These are phyloP conservation scores for Mitragyna speciosa DNA, from an alignment of 257 asterid genomes.

Conservation along the genomic window DNA sequence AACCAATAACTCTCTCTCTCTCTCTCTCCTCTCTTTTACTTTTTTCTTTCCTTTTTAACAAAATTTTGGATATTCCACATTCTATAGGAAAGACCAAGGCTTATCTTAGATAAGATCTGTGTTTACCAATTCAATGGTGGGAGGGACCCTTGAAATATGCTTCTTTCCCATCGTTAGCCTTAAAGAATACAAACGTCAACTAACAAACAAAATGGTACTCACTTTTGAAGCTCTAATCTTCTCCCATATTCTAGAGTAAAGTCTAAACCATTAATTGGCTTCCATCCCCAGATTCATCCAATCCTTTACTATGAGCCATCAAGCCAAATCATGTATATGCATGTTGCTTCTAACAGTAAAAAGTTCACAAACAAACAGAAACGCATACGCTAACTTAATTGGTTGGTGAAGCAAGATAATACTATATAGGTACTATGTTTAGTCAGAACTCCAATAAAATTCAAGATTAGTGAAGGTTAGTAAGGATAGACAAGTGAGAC, in stretches of 20 bases:
- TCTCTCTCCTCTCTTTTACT: too few species aligned
- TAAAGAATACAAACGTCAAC: not conserved
- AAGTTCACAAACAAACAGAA: not conserved
- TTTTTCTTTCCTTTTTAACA: not conserved
- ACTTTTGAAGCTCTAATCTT: not conserved
- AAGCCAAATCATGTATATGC: not conserved
- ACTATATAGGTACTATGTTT: not conserved
- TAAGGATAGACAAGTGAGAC: not conserved
- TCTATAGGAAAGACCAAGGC: slow-evolving; percentile 1
- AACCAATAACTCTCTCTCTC: slow-evolving; percentile 15
- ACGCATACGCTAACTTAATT: not conserved
- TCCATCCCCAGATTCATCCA: not conserved
- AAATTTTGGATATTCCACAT: not conserved
- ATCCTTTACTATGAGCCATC: not conserved
- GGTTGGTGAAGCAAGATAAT: slow-evolving; percentile 1
- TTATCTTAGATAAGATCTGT: slow-evolving; percentile 12
- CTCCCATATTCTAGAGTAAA: not conserved
- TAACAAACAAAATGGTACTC: slow-evolving; percentile 10
- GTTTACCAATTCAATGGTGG: not conserved
- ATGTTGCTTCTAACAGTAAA: not conserved
- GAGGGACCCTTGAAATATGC: slow-evolving; percentile 19
- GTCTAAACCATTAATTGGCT: slow-evolving; percentile 7
- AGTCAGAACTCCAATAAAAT: not conserved
- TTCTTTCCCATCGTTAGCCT: not conserved
- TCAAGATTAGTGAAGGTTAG: not conserved